Evolutionary conservation across 768 basidiomycete species (phyloP).

Genomic region (Butyriboletus loyo): DNA sequence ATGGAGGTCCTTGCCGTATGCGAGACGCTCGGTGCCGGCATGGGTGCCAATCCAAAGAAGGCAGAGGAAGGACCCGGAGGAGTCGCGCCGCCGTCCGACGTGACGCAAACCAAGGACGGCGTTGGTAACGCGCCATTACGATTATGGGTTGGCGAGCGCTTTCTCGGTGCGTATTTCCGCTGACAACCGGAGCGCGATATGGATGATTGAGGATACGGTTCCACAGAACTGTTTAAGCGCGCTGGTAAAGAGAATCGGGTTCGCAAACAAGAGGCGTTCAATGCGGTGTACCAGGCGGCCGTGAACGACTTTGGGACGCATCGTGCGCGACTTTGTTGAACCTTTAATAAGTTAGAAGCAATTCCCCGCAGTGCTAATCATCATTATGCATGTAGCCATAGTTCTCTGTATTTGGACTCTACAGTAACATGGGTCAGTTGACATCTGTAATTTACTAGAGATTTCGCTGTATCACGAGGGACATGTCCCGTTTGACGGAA

Average conservation of each 20-base stretch:
- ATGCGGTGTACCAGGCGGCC: slow-evolving; percentile 31
- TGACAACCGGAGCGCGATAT: not conserved
- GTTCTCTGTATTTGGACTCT: not conserved
- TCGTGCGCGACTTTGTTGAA: slow-evolving; percentile 20
- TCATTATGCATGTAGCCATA: slow-evolving; percentile 10
- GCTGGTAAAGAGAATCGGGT: slow-evolving; percentile 48
- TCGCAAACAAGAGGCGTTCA: slow-evolving; percentile 45
- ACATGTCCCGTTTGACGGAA: not conserved
- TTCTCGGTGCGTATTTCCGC: slow-evolving; percentile 45
- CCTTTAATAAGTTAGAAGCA: not conserved
- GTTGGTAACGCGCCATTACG: slow-evolving; percentile 64
- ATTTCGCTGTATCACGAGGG: not conserved
- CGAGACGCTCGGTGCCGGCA: slow-evolving; percentile 67
- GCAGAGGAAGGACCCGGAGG: slow-evolving; percentile 3
- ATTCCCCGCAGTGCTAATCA: not conserved
- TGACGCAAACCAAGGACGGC: slow-evolving; percentile 24
- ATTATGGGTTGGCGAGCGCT: slow-evolving; percentile 71
- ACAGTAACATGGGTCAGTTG: not conserved
- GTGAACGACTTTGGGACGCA: slow-evolving; percentile 17
- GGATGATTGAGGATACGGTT: not conserved
- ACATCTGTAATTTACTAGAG: not conserved
- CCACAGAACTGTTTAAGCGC: slow-evolving; percentile 55
- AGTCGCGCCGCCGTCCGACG: not conserved
- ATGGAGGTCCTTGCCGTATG: slow-evolving; percentile 61
- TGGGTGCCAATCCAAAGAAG: slow-evolving; percentile 44